Conservation (phyloP, 2,329 filamentous ascomycete genomes). For the Talaromyces pinophilus region DNA sequence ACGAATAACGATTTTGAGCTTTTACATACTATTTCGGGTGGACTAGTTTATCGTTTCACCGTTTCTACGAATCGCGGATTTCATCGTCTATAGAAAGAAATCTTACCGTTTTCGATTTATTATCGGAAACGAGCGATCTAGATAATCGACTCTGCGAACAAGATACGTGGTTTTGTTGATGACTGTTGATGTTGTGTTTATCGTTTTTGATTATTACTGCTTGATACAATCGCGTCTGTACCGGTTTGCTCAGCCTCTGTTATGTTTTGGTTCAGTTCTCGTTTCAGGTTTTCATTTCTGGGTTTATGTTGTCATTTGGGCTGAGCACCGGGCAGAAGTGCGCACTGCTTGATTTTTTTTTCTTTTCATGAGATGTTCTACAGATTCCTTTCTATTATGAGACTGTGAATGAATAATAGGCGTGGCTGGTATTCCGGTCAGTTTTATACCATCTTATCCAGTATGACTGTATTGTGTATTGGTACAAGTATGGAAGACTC, state of each 20-base stretch:
- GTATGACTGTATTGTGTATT: background rate
- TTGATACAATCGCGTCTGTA: conserved; percentile 53
- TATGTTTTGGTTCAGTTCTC: conserved; percentile 26
- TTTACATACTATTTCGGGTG: conserved; percentile 4
- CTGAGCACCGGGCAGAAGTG: conserved; percentile 48
- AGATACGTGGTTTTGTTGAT: conserved; percentile 16
- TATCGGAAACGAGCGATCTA: background rate
- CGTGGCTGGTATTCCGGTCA: conserved; percentile 6
- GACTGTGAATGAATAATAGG: conserved; percentile 10
- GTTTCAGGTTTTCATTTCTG: conserved; percentile 12
- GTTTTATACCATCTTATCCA: background rate
- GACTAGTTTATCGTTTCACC: background rate
- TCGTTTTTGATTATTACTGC: conserved; percentile 34
- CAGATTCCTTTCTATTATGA: conserved; percentile 6
- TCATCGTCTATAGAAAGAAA: conserved; percentile 1
- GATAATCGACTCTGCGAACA: background rate
- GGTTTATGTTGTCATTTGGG: conserved; percentile 29
- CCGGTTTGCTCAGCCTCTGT: conserved; percentile 34
- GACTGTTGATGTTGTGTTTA: conserved; percentile 15
- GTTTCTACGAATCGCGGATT: background rate
- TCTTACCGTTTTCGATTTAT: background rate
- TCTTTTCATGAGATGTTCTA: conserved; percentile 6
- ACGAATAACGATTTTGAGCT: conserved; percentile 7
- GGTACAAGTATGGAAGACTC: background rate
- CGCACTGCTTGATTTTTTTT: conserved; percentile 40